Percentiles rank a stretch among this genome's conserved stretches.
Conservation (phyloP, 345 rosid genomes). For the Pelargonium nanum region DNA sequence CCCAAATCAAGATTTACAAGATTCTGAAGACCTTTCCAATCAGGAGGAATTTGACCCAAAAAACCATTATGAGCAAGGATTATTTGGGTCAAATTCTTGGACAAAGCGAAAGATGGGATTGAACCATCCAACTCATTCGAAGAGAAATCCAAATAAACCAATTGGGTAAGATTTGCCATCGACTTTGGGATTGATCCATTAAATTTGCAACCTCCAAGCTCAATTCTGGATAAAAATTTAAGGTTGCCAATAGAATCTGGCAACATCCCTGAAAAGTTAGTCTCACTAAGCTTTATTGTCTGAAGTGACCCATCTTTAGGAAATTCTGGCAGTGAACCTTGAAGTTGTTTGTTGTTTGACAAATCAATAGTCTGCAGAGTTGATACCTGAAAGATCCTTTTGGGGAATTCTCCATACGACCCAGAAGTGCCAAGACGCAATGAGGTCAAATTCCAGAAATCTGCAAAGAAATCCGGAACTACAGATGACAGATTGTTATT, state of each 20-base stretch:
- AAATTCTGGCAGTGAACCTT: conserved; percentile 15
- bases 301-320: conserved; percentile 12
- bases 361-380: conserved; percentile 25
- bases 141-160: conserved; percentile 26
- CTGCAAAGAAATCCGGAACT: conserved; percentile 19
- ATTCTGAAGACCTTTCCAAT: conserved; percentile 17
- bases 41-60: conserved; percentile 15
- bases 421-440: conserved; percentile 13
- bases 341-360: conserved; percentile 8
- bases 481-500: conserved; percentile 12
- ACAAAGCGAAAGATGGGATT: conserved; percentile 20
- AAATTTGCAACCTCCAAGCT: conserved; percentile 11
- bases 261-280: conserved; percentile 21
- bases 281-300: conserved; percentile 11
- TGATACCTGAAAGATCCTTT: conserved; percentile 11
- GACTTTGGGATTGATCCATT: conserved; percentile 24
- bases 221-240: conserved; percentile 11
- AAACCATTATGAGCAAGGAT: conserved; percentile 16
- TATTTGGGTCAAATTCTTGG: conserved; percentile 14
- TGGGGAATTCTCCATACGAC: conserved; percentile 23
- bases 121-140: conserved; percentile 20
- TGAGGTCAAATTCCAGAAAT: conserved; percentile 7
- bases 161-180: conserved; percentile 11
- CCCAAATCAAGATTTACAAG: conserved; percentile 18
- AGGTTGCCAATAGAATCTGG: conserved; percentile 28